Evolutionary conservation across 1,284 basidiomycete species (phyloP), one percentile per base, ranked within the genome.

Genomic region (Thelephora terrestris): DNA sequence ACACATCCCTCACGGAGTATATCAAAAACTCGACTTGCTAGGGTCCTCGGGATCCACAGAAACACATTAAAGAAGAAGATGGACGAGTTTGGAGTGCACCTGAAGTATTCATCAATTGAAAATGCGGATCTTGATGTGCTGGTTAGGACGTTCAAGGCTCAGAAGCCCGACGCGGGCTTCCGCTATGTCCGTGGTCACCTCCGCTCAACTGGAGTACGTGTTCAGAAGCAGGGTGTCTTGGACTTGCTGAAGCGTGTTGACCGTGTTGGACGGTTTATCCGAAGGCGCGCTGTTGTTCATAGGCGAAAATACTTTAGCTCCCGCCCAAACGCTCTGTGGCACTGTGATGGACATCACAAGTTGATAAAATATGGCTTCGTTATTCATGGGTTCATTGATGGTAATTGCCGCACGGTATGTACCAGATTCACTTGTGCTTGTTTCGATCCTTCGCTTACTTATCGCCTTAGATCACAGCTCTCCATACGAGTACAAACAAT

Each of bases 261-360:
- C 44, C 29, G 35, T 5, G 36, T 60, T 12, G 53, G 53, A 2
- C 27, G 46, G 20, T 21, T 49, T 2, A 39, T 61, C 6, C 55
- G 53, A 2, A 42, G 43, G 4, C 46, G 47, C 7, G 17, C 18
- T 4, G 50, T 47, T 10, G 64, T 67, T n/a, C 35, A 45, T 2
- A 49, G 61, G 0, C 52, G 56, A 1, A 52, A 59, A 34, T 74
- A 74, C 48, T 23, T 50, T 12, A 61, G 67, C 1, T 32, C 58
- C 2, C 45, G 61, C 0, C 68, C 71, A 4, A 73, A 76, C 53
- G 49, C 58, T 0, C 47, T 75, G 0, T 76, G 74, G 73, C 74
- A 76, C 54, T 49, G 66, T 29, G 70, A 75, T 56, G 71, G 74
- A 0, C 71, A 75, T 49, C 74, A 76, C 49, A 75, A 76, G 51